A percentile compares a stretch with the other conserved stretches of the same genome.
Conservation (phyloP, 768 basidiomycete species). For the Boletus coccyginus region DNA sequence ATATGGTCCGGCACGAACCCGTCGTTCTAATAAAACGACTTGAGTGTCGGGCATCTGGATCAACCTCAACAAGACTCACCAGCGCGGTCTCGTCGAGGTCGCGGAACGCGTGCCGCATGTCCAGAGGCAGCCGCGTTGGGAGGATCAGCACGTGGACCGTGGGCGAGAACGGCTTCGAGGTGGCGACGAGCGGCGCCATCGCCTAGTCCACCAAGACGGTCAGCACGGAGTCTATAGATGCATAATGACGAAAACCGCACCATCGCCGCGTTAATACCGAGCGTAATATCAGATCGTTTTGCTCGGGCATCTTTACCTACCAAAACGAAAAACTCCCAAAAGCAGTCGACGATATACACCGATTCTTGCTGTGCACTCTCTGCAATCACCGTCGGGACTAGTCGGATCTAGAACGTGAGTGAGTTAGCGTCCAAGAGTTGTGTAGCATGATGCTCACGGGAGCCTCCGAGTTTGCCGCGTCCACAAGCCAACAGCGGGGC, state of each 20-base stretch:
- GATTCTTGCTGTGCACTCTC: constrained; percentile 39
- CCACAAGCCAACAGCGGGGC: constrained; percentile 62
- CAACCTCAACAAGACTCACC: constrained; percentile 38
- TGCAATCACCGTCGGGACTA: constrained; percentile 43
- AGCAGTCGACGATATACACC: constrained; percentile 69
- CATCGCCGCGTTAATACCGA: constrained; percentile 57
- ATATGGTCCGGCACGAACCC: constrained; percentile 67
- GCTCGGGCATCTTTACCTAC: constrained; percentile 67
- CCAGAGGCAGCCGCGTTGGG: constrained; percentile 72
- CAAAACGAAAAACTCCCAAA: constrained; percentile 78
- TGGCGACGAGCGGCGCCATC: constrained; percentile 49
- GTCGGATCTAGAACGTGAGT: constrained; percentile 39
- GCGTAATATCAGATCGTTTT: constrained; percentile 54
- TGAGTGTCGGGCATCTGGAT: neutral
- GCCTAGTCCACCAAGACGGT: constrained; percentile 36
- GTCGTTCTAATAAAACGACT: constrained; percentile 38
- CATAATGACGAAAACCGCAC: constrained; percentile 35
- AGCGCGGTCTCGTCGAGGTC: constrained; percentile 61
- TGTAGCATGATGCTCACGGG: constrained; percentile 37
- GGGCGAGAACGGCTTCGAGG: constrained; percentile 63
- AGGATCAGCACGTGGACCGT: constrained; percentile 71
- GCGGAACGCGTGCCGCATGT: constrained; percentile 65
- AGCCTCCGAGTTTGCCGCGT: constrained; percentile 32
- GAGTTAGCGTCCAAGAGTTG: neutral
- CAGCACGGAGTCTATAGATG: neutral